Percentiles rank a stretch among this genome's conserved stretches.
These are phyloP conservation scores for Ogataea henricii DNA, from an alignment of 805 yeast genomes.

Conservation along the genomic window DNA sequence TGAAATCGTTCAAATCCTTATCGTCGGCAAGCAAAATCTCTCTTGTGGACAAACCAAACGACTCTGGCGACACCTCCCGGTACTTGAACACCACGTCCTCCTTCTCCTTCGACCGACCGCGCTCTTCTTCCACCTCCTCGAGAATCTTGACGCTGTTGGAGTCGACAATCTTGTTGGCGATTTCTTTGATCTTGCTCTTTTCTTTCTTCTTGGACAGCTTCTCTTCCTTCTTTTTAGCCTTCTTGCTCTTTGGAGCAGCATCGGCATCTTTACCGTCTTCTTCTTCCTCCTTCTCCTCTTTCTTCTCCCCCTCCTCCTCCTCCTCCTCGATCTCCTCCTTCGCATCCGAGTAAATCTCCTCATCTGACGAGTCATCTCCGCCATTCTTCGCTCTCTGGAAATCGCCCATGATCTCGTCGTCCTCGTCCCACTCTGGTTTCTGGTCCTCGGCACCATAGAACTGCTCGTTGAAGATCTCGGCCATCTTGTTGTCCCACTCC, in stretches of 20 bases:
- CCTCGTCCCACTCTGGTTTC: constrained; percentile 70
- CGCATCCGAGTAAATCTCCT: constrained; percentile 35
- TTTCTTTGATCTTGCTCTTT: constrained; percentile 58
- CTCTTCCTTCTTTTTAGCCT: constrained; percentile 53
- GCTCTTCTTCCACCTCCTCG: constrained; percentile 68
- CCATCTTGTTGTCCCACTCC: constrained; percentile 89
- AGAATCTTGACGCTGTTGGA: constrained; percentile 63
- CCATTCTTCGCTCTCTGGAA: constrained; percentile 31
- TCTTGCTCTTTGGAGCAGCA: constrained; percentile 43
- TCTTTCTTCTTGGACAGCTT: constrained; percentile 62
- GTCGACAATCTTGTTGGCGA: constrained; percentile 80
- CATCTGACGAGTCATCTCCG: constrained; percentile 41
- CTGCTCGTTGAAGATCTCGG: constrained; percentile 82
- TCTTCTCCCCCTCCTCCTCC: constrained; percentile 34
- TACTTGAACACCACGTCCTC: constrained; percentile 69
- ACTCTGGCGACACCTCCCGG: constrained; percentile 93
- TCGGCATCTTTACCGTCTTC: constrained; percentile 28
- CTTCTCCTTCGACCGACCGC: constrained; percentile 56
- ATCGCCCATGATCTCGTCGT: constrained; percentile 53
- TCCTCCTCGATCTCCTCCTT: constrained; percentile 36
- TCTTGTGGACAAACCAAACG: constrained; percentile 80
- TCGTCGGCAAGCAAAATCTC: constrained; percentile 93
- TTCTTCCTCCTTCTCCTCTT: constrained; percentile 29
- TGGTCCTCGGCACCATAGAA: constrained; percentile 60
- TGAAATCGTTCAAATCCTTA: constrained; percentile 74